A percentile compares a stretch with the other conserved stretches of the same genome.
Evolutionary conservation across 2,329 filamentous ascomycete genomes (phyloP).

Genomic region (Mycosphaerella sp.): DNA sequence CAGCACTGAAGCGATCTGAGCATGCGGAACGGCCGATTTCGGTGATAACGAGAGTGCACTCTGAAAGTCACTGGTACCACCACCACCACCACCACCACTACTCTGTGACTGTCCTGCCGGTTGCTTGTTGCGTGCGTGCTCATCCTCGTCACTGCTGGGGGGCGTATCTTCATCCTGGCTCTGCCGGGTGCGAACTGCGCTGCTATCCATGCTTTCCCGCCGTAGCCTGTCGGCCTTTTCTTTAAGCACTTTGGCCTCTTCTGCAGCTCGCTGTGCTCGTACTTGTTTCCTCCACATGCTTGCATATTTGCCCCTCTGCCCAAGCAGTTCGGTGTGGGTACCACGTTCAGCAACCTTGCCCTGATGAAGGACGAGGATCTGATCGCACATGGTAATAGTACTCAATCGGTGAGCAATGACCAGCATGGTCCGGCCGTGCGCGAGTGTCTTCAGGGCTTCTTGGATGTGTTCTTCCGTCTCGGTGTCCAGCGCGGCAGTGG

Average conservation of each 20-base stretch:
- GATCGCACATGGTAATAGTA: slow-evolving; percentile 51
- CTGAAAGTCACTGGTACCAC: slow-evolving; percentile 21
- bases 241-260: slow-evolving; percentile 45
- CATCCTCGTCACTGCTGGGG: slow-evolving; percentile 35
- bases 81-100: slow-evolving; percentile 1
- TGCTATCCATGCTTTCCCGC: slow-evolving; percentile 44
- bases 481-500: slow-evolving; percentile 83
- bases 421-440: slow-evolving; percentile 80
- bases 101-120: background rate
- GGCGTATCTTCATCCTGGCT: slow-evolving; percentile 20
- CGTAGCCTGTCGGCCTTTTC: slow-evolving; percentile 47
- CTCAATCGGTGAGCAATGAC: slow-evolving; percentile 75
- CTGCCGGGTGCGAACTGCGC: slow-evolving; percentile 29
- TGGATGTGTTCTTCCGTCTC: slow-evolving; percentile 94
- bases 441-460: slow-evolving; percentile 72
- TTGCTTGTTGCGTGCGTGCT: slow-evolving; percentile 20
- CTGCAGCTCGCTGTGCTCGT: slow-evolving; percentile 45
- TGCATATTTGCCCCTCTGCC: slow-evolving; percentile 42
- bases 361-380: slow-evolving; percentile 51
- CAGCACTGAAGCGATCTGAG: slow-evolving; percentile 24
- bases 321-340: slow-evolving; percentile 47
- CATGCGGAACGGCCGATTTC: slow-evolving; percentile 23
- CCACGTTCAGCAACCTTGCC: slow-evolving; percentile 49
- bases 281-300: slow-evolving; percentile 51
- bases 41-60: slow-evolving; percentile 25